Evolutionary conservation across 768 basidiomycete genomes (phyloP), one percentile per base, ranked within the genome.

Genomic region (Naganishia onofrii): DNA sequence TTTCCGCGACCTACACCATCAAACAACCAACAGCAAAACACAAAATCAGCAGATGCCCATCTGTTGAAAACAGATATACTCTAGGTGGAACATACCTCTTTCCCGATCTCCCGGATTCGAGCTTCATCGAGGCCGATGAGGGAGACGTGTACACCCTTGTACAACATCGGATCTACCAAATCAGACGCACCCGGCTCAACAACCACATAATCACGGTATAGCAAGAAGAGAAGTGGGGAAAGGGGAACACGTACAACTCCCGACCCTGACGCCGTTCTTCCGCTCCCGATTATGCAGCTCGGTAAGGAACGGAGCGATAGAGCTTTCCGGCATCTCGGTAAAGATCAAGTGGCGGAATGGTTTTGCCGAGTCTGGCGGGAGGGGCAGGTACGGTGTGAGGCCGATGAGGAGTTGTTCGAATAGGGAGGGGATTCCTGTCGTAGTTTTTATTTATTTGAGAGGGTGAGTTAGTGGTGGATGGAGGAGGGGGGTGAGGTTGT

Each of bases 301-400:
- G 0, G 91, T 90, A 29, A 97, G 84, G 81, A 89, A 96, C 0
- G 94, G 93, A 19, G 94, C 87, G 54, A 89, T 88, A n/a, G 87
- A 86, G 0, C 90, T 91, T 83, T 97, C 94, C 0, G 90, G 85
- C 46, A 87, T 73, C 90, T 85, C 83, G 6, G 94, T 95, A 79
- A 90, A 93, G 8, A 96, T 85, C 76, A 94, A 89, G 53, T 91
- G 86, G 56, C 93, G 84, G 77, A 85, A 85, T 0, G 91, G 92
- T 69, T 90, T 88, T 75, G 89, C 86, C 34, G 84, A 82, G 10
- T 84, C 83, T 0, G 91, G 90, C 17, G 93, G 92, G 29, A 97
- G 85, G 1, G 91, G 88, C 0, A 97, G 82, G 78, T 88, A 91
- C 10, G 87, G 86, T 17, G 86, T 86, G 26, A 94, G 82, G 23